phyloP scores from a whole-genome alignment of 441 rosid species.

The Bruguiera hainesii region DNA sequence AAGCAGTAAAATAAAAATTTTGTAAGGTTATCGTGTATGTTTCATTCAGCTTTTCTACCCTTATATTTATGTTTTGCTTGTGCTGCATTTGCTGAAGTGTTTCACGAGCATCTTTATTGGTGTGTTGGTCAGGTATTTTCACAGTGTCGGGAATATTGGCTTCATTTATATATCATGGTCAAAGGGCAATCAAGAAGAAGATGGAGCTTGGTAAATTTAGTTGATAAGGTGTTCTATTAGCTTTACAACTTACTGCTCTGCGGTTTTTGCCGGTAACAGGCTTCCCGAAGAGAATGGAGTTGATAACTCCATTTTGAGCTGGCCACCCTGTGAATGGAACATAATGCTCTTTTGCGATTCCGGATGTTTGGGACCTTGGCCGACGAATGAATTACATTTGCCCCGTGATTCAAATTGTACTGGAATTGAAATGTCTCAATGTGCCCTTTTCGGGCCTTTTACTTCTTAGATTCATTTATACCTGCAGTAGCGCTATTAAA shows the following conservation, averaged over 20 bases:
- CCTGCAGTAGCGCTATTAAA: not conserved
- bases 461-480: not conserved
- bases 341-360: constrained; percentile 17
- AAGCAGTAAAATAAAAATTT: too few species aligned
- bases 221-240: constrained; percentile 33
- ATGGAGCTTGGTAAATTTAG: constrained; percentile 89
- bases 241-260: constrained; percentile 5
- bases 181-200: constrained; percentile 90
- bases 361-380: constrained; percentile 11
- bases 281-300: constrained; percentile 11
- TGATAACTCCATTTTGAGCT: constrained; percentile 12
- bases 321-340: constrained; percentile 15
- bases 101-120: not conserved
- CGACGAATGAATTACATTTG: not conserved
- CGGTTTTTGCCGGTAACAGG: not conserved
- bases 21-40: too few species aligned
- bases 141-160: constrained; percentile 93
- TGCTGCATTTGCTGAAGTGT: not conserved
- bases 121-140: constrained; percentile 61
- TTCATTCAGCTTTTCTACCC: not conserved
- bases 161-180: constrained; percentile 86
- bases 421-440: not conserved
- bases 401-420: not conserved
- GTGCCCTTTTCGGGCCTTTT: not conserved
- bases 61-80: not conserved